phyloP scores from a whole-genome alignment of 306 rosid genomes.

The Geum urbanum region DNA sequence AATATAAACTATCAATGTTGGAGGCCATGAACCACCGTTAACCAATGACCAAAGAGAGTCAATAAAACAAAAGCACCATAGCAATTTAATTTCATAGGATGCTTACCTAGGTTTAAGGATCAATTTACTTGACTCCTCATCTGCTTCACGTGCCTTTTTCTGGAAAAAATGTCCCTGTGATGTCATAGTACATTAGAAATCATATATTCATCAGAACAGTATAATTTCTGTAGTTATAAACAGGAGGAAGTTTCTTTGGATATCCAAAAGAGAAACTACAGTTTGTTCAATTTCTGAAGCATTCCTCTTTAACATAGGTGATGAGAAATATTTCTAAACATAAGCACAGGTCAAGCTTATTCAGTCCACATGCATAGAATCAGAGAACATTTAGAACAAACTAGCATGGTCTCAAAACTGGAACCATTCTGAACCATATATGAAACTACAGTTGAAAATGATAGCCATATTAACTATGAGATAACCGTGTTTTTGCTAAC shows the following conservation, averaged over 20 bases:
- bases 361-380: not conserved
- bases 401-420: not conserved
- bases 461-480: not conserved
- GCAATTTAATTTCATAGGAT: conserved; percentile 8
- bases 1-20: conserved; percentile 1
- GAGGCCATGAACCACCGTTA: conserved; percentile 4
- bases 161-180: conserved; percentile 61
- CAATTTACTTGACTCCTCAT: conserved; percentile 65
- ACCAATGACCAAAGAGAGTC: not conserved
- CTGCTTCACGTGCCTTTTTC: conserved; percentile 56
- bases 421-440: not conserved
- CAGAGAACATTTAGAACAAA: not conserved
- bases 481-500: no score
- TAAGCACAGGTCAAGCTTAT: not conserved
- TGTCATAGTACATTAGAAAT: not conserved
- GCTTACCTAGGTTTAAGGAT: conserved; percentile 57
- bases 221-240: no score
- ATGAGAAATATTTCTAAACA: not conserved
- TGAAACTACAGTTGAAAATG: not conserved
- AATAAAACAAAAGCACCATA: not conserved
- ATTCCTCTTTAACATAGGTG: not conserved
- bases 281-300: not conserved
- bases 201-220: not conserved
- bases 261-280: not conserved
- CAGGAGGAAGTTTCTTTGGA: not conserved